These are phyloP conservation scores for Endoconidiophora polonica DNA, from an alignment of 2,329 filamentous ascomycete genomes.

Conservation along the genomic window DNA sequence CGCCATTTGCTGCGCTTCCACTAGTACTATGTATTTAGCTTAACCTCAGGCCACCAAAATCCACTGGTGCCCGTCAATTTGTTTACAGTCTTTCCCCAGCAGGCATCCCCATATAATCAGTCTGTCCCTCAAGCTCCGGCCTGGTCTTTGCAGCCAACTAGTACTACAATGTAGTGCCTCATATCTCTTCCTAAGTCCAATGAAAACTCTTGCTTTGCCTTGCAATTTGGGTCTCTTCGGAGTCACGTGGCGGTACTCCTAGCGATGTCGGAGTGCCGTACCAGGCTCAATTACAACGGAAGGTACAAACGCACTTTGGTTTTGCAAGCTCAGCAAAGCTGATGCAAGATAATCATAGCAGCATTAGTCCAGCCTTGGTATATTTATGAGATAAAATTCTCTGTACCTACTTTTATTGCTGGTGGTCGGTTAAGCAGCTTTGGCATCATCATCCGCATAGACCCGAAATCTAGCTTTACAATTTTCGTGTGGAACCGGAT, in stretches of 20 bases:
- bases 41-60: neutral
- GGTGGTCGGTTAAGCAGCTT: too few species aligned
- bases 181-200: too few species aligned
- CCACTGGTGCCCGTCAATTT: neutral
- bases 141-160: too few species aligned
- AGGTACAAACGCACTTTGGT: constrained; percentile 4
- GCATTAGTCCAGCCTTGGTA: neutral
- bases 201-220: too few species aligned
- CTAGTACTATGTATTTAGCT: neutral
- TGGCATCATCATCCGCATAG: neutral
- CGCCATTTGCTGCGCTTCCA: too few species aligned
- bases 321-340: too few species aligned
- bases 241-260: constrained; percentile 3
- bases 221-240: too few species aligned
- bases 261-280: constrained; percentile 10
- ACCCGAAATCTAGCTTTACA: neutral
- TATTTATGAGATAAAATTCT: neutral
- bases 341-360: neutral
- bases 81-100: neutral
- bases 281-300: neutral
- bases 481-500: constrained; percentile 10
- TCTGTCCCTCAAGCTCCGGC: too few species aligned
- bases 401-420: too few species aligned
- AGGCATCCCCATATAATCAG: neutral
- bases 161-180: too few species aligned